Base-by-base conservation (phyloP, 805 yeast species). In the Metschnikowia anglica region DNA sequence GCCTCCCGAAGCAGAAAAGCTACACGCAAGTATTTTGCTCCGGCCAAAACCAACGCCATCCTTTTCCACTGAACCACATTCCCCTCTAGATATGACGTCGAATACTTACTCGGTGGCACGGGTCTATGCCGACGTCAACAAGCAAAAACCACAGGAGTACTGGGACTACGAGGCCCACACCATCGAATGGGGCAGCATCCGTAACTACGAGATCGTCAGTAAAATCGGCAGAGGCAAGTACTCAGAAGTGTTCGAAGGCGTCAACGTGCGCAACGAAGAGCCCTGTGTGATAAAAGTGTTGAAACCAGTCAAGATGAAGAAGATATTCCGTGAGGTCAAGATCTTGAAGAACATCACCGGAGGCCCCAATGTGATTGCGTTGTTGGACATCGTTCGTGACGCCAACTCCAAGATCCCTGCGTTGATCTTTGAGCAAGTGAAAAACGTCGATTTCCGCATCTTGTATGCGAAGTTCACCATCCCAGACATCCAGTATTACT, bases 141-240 rank as follows among this genome's bases (percentile, higher is more conserved):
- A 74, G 41, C 69, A 69, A 44, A 78, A 83, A 59, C 86, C 90
- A 11, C 72, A 75, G 39, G 79, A 80, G 32, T 88, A 88, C 64
- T 88, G 95, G 90, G 95, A 88, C 63, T 88, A 88, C 59, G 95
- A 86, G 52, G 81, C 81, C 49, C 68, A 65, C 48, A 61, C 62
- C 44, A 66, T 69, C 35, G 58, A 59, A 33, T 70, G 76, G 76
- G 74, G 73, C 16, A 55, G 61, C 31, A 68, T 67, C 44, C 61
- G 60, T 37, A 62, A 79, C 56, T 85, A 84, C 60, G 97, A 90
- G 62, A 85, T 90, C 47, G 77, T 85, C 41, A 74, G 76, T 49
- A 88, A 89, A 65, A 83, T 90, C 15, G 97, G 97, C 11, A 77
- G 96, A 44, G 97, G 97, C 19, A 90, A 88, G 68, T 90, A 89